Evolutionary conservation across 148 eudicot species (phyloP).

Genomic region (Bassia scoparia): DNA sequence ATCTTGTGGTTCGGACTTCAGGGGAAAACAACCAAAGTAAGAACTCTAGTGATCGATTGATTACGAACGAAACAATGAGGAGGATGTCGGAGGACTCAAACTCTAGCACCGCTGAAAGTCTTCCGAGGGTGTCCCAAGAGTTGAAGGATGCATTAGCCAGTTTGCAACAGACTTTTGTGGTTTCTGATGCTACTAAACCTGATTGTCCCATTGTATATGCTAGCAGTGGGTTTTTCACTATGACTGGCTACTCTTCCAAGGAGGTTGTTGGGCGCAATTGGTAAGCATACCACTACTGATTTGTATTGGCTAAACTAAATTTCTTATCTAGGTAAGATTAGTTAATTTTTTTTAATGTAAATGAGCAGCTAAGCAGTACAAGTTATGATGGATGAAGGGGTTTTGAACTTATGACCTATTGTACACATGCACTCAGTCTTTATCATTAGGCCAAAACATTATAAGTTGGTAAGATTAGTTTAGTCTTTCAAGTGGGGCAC

Average conservation of each 20-base stretch:
- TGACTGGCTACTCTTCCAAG: constrained; percentile 87
- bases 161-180: constrained; percentile 91
- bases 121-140: constrained; percentile 82
- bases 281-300: constrained; percentile 32
- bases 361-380: too few species aligned
- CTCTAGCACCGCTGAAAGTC: constrained; percentile 9
- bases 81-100: constrained; percentile 54
- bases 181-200: constrained; percentile 92
- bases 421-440: too few species aligned
- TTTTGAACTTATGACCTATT: too few species aligned
- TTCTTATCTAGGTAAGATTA: too few species aligned
- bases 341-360: too few species aligned
- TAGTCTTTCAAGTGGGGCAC: too few species aligned
- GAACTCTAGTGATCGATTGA: constrained; percentile 34
- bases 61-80: constrained; percentile 8
- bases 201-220: constrained; percentile 90
- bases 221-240: constrained; percentile 84
- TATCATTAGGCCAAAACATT: too few species aligned
- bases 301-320: too few species aligned
- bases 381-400: too few species aligned
- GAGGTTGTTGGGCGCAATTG: constrained; percentile 88
- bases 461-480: too few species aligned
- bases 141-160: constrained; percentile 78
- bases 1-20: constrained; percentile 21
- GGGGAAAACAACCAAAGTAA: constrained; percentile 34